Percentiles rank a stretch among this genome's conserved stretches.
phyloP scores from a whole-genome alignment of 202 grass and related monocot species.

The Sporobolus alterniflorus region DNA sequence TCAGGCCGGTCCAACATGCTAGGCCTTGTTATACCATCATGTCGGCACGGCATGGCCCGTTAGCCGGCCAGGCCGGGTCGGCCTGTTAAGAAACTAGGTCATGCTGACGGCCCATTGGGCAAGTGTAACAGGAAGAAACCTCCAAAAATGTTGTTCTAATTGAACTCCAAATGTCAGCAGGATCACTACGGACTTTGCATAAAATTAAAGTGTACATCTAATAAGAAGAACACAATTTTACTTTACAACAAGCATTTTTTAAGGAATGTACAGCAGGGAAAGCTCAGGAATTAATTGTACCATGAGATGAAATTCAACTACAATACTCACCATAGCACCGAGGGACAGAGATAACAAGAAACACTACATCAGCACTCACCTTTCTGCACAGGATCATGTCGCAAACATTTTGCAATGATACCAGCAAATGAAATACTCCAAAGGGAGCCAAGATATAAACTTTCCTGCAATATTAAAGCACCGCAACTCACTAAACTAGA shows the following conservation, averaged over 20 bases:
- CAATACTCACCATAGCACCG: not conserved
- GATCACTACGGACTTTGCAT: slow-evolving; percentile 74
- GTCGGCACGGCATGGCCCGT: too few relatives aligned
- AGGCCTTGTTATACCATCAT: too few relatives aligned
- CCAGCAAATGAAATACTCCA: slow-evolving; percentile 56
- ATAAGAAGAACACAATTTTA: not conserved
- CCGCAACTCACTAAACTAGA: not conserved
- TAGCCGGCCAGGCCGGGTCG: too few relatives aligned
- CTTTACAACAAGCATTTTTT: not conserved
- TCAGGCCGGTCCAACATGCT: too few relatives aligned
- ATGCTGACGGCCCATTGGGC: too few relatives aligned
- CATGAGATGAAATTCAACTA: not conserved
- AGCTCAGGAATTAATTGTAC: not conserved
- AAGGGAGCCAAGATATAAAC: slow-evolving; percentile 54
- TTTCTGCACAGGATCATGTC: slow-evolving; percentile 76
- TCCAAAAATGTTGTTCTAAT: slow-evolving; percentile 79
- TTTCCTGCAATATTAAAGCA: slow-evolving; percentile 58
- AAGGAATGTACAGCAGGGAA: not conserved
- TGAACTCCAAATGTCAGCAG: slow-evolving; percentile 81
- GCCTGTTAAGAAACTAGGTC: too few relatives aligned
- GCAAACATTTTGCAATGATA: slow-evolving; percentile 55
- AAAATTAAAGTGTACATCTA: slow-evolving; percentile 13
- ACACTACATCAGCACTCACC: slow-evolving; percentile 32
- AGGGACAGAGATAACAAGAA: not conserved
- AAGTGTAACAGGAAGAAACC: too few relatives aligned